Percentiles rank a stretch among this genome's conserved stretches.
Conservation (phyloP, 1,139 yeast species). For the Saccharomyces hybrid region DNA sequence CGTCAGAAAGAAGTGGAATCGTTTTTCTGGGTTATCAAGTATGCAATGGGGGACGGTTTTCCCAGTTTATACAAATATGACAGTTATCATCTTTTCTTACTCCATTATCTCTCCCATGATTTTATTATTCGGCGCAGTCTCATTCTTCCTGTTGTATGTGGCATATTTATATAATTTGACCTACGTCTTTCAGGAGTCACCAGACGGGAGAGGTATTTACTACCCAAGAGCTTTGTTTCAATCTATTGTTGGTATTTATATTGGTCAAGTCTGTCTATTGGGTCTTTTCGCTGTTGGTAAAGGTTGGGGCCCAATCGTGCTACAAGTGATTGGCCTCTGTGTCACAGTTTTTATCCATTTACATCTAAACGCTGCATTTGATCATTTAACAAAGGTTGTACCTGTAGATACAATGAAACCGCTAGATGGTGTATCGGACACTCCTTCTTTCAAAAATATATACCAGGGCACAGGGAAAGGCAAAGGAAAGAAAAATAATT, state of each 20-base stretch:
- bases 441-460: slow-evolving; percentile 42
- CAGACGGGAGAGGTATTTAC: slow-evolving; percentile 76
- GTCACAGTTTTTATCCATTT: slow-evolving; percentile 62
- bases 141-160: slow-evolving; percentile 64
- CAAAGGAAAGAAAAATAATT: slow-evolving; percentile 1
- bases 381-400: slow-evolving; percentile 47
- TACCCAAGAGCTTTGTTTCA: slow-evolving; percentile 87
- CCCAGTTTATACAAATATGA: slow-evolving; percentile 78
- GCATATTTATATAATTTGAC: slow-evolving; percentile 76
- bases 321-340: slow-evolving; percentile 59
- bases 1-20: slow-evolving; percentile 77
- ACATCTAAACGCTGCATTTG: slow-evolving; percentile 55
- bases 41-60: slow-evolving; percentile 84
- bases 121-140: slow-evolving; percentile 59
- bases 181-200: slow-evolving; percentile 56
- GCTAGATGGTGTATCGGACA: slow-evolving; percentile 57
- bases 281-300: slow-evolving; percentile 86
- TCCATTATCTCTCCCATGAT: slow-evolving; percentile 76
- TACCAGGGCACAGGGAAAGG: slow-evolving; percentile 6
- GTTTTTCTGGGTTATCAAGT: slow-evolving; percentile 56
- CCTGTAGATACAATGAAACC: slow-evolving; percentile 62
- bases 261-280: slow-evolving; percentile 77
- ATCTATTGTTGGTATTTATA: slow-evolving; percentile 77
- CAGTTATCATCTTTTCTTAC: slow-evolving; percentile 72
- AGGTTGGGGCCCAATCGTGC: slow-evolving; percentile 91